These are phyloP conservation scores for Neoboletus subvelutipes DNA, from an alignment of 768 basidiomycete genomes.

Conservation along the genomic window DNA sequence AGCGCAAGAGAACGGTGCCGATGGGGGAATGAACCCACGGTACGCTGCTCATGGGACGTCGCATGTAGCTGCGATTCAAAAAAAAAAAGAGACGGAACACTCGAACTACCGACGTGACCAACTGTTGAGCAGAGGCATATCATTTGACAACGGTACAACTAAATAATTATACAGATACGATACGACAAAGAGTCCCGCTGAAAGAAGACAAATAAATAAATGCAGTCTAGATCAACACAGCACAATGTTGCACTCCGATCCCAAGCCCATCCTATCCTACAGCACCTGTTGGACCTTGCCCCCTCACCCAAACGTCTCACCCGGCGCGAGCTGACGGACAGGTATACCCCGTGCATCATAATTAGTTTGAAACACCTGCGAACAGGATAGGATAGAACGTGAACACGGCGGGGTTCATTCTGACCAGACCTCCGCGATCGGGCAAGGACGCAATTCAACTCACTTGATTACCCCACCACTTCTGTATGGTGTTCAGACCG, in stretches of 20 bases:
- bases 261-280: neutral
- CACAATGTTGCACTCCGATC: neutral
- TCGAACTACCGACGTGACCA: too few species aligned
- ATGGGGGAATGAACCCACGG: too few species aligned
- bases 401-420: neutral
- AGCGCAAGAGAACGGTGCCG: too few species aligned
- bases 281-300: neutral
- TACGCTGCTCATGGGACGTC: too few species aligned
- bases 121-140: too few species aligned
- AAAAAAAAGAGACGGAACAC: too few species aligned
- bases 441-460: neutral
- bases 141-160: too few species aligned
- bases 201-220: neutral
- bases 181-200: neutral
- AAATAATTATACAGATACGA: too few species aligned
- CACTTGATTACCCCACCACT: conserved; percentile 33
- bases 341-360: conserved; percentile 26
- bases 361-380: conserved; percentile 23
- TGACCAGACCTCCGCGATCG: neutral
- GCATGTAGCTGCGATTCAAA: too few species aligned
- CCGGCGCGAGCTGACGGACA: conserved; percentile 24
- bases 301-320: conserved; percentile 24
- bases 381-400: neutral
- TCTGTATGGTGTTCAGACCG: conserved; percentile 15
- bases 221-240: neutral